phyloP scores from a whole-genome alignment of 768 basidiomycete genomes.

The Xerocomellus chrysenteron region DNA sequence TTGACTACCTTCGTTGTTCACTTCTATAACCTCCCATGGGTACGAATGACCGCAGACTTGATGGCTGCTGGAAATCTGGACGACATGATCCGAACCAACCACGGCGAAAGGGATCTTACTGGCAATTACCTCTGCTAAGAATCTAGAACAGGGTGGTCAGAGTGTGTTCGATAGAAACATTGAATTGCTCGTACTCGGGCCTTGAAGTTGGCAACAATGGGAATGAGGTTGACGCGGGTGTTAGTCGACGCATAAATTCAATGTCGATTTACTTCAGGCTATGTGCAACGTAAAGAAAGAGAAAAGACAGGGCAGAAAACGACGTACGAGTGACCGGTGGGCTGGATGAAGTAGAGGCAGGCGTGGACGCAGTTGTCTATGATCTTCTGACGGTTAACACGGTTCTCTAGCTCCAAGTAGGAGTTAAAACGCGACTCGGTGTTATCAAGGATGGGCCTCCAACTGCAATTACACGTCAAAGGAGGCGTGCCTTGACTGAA shows the following conservation, averaged over 20 bases:
- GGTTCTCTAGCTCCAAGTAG: conserved; percentile 97
- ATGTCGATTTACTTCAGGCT: conserved; percentile 98
- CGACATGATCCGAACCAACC: no score
- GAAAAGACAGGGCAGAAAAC: neutral
- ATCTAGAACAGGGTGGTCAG: no score
- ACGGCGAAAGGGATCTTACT: no score
- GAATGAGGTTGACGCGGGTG: conserved; percentile 97
- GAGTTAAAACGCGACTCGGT: conserved; percentile 97
- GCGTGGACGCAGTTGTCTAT: conserved; percentile 98
- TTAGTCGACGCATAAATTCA: conserved; percentile 97
- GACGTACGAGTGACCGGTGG: conserved; percentile 93
- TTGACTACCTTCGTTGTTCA: no score
- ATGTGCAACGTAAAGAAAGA: neutral
- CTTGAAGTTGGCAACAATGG: conserved; percentile 99
- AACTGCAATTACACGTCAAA: conserved; percentile 49
- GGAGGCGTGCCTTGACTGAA: conserved; percentile 10
- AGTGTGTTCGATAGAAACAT: neutral
- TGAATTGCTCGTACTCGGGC: conserved; percentile 57
- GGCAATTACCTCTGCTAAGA: no score
- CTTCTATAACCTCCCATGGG: no score
- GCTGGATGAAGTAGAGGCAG: conserved; percentile 98
- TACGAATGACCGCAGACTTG: no score
- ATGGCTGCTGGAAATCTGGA: no score
- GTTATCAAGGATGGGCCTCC: conserved; percentile 98
- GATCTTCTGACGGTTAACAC: conserved; percentile 91